These are phyloP conservation scores for Parmelia sp. DNA, from an alignment of 495 filamentous ascomycete species.

Conservation along the genomic window DNA sequence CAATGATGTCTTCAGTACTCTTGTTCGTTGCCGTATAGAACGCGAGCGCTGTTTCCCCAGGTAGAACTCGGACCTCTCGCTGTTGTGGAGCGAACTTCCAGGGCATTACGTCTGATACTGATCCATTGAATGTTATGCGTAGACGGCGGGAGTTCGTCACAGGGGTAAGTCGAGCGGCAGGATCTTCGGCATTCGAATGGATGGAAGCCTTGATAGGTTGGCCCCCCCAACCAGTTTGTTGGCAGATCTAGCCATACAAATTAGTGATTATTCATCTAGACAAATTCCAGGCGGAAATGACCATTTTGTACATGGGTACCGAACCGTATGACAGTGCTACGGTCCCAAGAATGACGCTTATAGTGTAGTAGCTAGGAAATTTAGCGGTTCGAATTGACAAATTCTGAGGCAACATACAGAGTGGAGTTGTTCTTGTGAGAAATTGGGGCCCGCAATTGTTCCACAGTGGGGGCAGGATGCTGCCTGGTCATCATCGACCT, in stretches of 20 bases:
- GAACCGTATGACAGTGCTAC: slow-evolving; percentile 91
- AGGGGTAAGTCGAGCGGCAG: slow-evolving; percentile 65
- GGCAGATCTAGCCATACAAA: slow-evolving; percentile 64
- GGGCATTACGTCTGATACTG: slow-evolving; percentile 86
- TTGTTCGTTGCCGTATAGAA: slow-evolving; percentile 97
- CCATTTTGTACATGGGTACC: slow-evolving; percentile 97
- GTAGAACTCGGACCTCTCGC: slow-evolving; percentile 88
- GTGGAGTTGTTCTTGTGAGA: slow-evolving; percentile 27
- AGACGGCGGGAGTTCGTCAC: slow-evolving; percentile 77
- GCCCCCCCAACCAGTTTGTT: slow-evolving; percentile 91
- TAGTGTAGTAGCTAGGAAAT: slow-evolving; percentile 62
- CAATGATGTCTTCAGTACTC: slow-evolving; percentile 85
- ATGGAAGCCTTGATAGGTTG: slow-evolving; percentile 75
- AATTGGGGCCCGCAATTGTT: slow-evolving; percentile 24
- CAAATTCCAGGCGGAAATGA: slow-evolving; percentile 29
- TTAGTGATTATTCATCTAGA: not conserved
- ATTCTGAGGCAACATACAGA: slow-evolving; percentile 17
- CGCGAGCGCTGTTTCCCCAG: slow-evolving; percentile 92
- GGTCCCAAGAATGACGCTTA: slow-evolving; percentile 82
- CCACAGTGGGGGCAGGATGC: slow-evolving; percentile 25
- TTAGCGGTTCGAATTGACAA: not conserved
- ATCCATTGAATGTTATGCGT: slow-evolving; percentile 92
- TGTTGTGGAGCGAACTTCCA: slow-evolving; percentile 99
- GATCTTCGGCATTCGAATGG: slow-evolving; percentile 63
- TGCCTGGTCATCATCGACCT: slow-evolving; percentile 20